A percentile compares a stretch with the other conserved stretches of the same genome.
Evolutionary conservation across 768 basidiomycete species (phyloP).

Genomic region (Boletus rufocinnamomeus): DNA sequence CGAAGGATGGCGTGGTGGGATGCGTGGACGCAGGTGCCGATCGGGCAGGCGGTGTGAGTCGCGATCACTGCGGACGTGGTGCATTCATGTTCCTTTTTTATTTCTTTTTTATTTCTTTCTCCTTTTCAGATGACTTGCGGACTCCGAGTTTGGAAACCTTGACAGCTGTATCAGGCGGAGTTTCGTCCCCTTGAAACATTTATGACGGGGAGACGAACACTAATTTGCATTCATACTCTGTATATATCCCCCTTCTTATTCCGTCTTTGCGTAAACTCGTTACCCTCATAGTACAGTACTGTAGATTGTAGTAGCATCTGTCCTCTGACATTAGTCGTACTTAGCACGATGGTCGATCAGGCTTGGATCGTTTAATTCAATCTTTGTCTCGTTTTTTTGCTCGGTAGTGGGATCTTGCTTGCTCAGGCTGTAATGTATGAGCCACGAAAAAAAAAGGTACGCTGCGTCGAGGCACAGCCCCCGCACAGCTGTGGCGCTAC

Average conservation of each 20-base stretch:
- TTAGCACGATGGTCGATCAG: not conserved
- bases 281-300: not conserved
- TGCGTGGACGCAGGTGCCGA: slow-evolving; percentile 34
- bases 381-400: not conserved
- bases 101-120: not conserved
- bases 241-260: not conserved
- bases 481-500: no score
- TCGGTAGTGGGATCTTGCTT: not conserved
- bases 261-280: not conserved
- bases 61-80: not conserved
- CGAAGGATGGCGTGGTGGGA: slow-evolving; percentile 44
- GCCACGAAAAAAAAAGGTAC: no score
- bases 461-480: no score
- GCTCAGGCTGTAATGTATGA: no score
- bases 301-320: not conserved
- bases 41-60: slow-evolving; percentile 38
- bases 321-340: not conserved
- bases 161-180: not conserved
- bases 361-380: not conserved
- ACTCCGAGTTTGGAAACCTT: not conserved
- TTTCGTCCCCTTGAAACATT: not conserved
- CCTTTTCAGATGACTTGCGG: no score
- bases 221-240: not conserved
- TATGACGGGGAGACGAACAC: not conserved
- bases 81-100: not conserved